A percentile compares a stretch with the other conserved stretches of the same genome.
Conservation (phyloP, 2,329 filamentous ascomycete species). For the Graphium sp. region DNA sequence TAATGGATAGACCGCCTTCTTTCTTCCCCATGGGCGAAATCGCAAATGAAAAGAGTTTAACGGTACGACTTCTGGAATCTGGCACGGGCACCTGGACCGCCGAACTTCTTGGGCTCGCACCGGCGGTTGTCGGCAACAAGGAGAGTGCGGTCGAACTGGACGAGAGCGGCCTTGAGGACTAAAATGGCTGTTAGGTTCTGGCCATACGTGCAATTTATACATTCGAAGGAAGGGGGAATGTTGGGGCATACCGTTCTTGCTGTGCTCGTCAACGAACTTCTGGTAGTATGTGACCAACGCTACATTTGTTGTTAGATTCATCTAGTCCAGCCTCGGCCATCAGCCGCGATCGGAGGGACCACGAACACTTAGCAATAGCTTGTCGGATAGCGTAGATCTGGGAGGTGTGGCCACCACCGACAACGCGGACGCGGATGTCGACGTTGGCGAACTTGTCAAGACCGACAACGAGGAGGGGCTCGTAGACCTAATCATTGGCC, state of each 20-base stretch:
- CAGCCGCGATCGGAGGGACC: too few relatives aligned
- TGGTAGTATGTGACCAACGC: conserved; percentile 71
- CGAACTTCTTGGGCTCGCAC: conserved; percentile 98
- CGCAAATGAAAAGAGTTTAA: too few relatives aligned
- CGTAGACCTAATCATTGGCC: conserved; percentile 64
- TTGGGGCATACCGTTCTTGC: conserved; percentile 53
- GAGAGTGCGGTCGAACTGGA: conserved; percentile 90
- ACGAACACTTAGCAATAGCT: conserved; percentile 98
- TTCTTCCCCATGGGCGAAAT: too few relatives aligned
- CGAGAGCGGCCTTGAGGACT: conserved; percentile 66
- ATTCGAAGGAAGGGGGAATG: neutral
- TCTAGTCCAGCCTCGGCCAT: too few relatives aligned
- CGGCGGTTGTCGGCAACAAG: conserved; percentile 98
- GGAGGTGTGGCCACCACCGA: conserved; percentile 92
- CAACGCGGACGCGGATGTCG: conserved; percentile 93
- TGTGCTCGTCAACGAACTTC: conserved; percentile 99
- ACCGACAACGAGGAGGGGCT: conserved; percentile 91
- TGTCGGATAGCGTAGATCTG: conserved; percentile 98
- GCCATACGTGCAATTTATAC: neutral
- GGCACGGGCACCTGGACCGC: conserved; percentile 82
- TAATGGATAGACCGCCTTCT: too few relatives aligned
- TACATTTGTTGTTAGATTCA: too few relatives aligned
- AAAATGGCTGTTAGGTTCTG: neutral
- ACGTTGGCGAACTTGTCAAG: conserved; percentile 94
- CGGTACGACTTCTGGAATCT: conserved; percentile 99